Evolutionary conservation across 1,284 basidiomycete genomes (phyloP).

Genomic region (Megacollybia platyphylla): DNA sequence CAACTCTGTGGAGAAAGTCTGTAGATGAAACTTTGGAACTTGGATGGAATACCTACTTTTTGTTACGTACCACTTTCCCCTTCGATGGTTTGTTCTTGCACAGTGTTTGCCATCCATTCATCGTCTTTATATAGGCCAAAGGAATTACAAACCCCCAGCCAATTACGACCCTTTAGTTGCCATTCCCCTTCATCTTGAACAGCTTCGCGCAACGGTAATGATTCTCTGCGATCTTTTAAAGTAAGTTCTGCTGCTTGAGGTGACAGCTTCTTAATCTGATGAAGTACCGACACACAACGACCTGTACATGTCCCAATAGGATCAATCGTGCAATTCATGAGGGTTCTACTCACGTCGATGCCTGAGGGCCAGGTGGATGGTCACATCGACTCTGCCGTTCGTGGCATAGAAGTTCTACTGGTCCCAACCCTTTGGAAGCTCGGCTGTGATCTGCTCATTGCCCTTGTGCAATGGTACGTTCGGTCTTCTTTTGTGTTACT

Average conservation of each 20-base stretch:
- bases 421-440: constrained; percentile 40
- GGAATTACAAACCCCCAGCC: constrained; percentile 7
- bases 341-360: constrained; percentile 42
- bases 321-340: constrained; percentile 33
- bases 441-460: constrained; percentile 37
- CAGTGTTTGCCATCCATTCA: background rate
- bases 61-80: constrained; percentile 45
- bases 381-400: constrained; percentile 33
- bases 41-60: constrained; percentile 45
- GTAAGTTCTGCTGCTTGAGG: constrained; percentile 15
- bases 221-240: constrained; percentile 42
- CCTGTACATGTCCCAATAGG: constrained; percentile 70
- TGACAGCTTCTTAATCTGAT: background rate
- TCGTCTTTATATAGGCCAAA: constrained; percentile 6
- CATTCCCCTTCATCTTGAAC: constrained; percentile 46
- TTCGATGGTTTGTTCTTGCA: constrained; percentile 19
- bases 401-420: constrained; percentile 38
- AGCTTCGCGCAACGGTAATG: constrained; percentile 38
- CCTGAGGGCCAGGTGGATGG: constrained; percentile 38
- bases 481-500: background rate
- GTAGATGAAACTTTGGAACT: constrained; percentile 54
- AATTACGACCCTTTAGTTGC: constrained; percentile 23
- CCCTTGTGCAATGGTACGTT: constrained; percentile 36
- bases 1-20: constrained; percentile 57
- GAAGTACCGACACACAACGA: constrained; percentile 45